A percentile compares a stretch with the other conserved stretches of the same genome.
phyloP scores from a whole-genome alignment of 192 early-diverging fungal species.

The Coemansia sp. region DNA sequence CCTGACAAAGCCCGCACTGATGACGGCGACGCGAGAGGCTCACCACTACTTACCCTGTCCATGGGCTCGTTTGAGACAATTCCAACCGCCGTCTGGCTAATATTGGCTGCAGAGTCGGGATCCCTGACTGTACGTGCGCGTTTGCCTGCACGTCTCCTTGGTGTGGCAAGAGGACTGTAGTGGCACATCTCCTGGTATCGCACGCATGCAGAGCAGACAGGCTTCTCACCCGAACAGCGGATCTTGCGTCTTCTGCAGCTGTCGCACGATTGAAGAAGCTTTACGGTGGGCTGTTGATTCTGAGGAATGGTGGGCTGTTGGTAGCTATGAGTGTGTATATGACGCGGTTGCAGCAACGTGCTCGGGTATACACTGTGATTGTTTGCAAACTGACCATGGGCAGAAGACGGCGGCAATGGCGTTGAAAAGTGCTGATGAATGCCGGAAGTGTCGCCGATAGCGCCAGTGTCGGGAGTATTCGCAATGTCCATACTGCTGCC shows the following conservation, averaged over 20 bases:
- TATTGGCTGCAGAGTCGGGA: neutral
- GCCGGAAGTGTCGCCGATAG: neutral
- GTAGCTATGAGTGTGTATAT: slow-evolving; percentile 21
- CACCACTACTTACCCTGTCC: slow-evolving; percentile 6
- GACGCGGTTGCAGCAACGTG: slow-evolving; percentile 25
- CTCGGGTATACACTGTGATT: slow-evolving; percentile 26
- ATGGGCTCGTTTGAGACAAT: neutral
- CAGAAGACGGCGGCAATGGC: neutral
- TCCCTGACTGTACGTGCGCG: slow-evolving; percentile 11
- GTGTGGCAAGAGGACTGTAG: slow-evolving; percentile 53
- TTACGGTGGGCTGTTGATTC: slow-evolving; percentile 15
- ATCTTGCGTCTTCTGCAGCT: slow-evolving; percentile 54
- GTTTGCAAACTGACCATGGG: neutral
- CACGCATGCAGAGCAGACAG: slow-evolving; percentile 51
- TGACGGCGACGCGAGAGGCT: neutral
- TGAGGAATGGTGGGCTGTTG: slow-evolving; percentile 8
- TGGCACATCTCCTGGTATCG: slow-evolving; percentile 52
- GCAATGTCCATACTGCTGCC: neutral
- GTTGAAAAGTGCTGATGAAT: neutral
- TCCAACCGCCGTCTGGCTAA: neutral
- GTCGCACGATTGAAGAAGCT: slow-evolving; percentile 55
- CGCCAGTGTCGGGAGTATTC: neutral
- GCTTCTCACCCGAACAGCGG: slow-evolving; percentile 53
- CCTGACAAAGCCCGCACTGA: neutral
- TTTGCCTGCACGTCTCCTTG: slow-evolving; percentile 41